Evolutionary conservation across 2,329 filamentous ascomycete species (phyloP), one percentile per base, ranked within the genome.

Genomic region (Simplicillium sp.): DNA sequence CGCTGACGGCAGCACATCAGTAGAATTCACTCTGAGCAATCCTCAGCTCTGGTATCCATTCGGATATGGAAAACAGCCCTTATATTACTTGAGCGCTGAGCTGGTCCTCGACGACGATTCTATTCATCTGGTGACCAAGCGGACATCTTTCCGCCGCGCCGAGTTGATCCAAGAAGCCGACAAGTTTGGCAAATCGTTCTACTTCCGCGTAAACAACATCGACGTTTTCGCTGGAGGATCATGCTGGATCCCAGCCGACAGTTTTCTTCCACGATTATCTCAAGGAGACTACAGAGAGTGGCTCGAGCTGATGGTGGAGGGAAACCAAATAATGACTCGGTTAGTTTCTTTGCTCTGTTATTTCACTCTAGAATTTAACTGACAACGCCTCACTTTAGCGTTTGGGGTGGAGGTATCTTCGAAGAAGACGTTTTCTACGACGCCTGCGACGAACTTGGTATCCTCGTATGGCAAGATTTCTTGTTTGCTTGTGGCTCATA

Each of bases 391-490:
- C 9, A 25, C 9, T 9, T 9, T 25, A 25, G 80, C 25, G 73
- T 87, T 3, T 87, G 83, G 83, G 83, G 59, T 14, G 61, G 84
- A 33, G 84, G 84, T 3, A 79, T 86, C 36, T 87, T 83, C 62
- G 84, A 87, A 56, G 69, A 79, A 39, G 71, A 83, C 42, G 60
- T 66, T 13, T 84, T 88, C 54, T 85, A 86, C 55, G 73, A 82
- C 14, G 68, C 77, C 9, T 87, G 82, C 50, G 83, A 88, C 48
- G 77, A 84, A 54, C 60, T 84, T 2, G 84, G 84, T 8, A 67
- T 88, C 12, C 61, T 88, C 34, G 78, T 87, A 9, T 88, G 84
- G 84, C 83, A 88, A 52, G 84, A 88, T 53, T 88, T 87, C 54
- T 76, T 82, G 64, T 88, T 88, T 54, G 83, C 75, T 20, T 85